A percentile compares a stretch with the other conserved stretches of the same genome.
These are phyloP conservation scores for Mycogone perniciosa DNA, from an alignment of 2,329 filamentous ascomycete species.

Conservation along the genomic window DNA sequence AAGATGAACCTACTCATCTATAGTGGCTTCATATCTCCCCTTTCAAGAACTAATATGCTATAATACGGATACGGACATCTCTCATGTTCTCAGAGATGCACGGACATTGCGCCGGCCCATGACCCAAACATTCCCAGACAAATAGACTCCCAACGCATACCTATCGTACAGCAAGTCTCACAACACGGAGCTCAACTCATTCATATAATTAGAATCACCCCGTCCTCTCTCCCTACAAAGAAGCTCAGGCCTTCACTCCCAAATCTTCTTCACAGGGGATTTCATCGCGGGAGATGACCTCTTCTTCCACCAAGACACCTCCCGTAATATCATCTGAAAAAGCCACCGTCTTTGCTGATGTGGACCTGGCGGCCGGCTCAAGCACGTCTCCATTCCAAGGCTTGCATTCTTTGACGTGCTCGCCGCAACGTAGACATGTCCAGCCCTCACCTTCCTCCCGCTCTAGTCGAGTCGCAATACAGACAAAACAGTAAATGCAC, in stretches of 20 bases:
- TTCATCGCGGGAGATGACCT: conserved; percentile 6
- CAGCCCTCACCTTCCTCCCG: conserved; percentile 92
- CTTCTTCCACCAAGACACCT: conserved; percentile 25
- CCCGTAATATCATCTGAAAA: conserved; percentile 51
- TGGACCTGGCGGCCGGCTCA: conserved; percentile 42
- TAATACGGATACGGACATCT: too few species aligned
- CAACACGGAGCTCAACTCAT: too few species aligned
- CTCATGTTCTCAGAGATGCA: too few species aligned
- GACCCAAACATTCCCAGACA: not conserved
- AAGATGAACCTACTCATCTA: too few species aligned
- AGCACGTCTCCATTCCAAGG: conserved; percentile 91
- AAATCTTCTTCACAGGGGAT: not conserved
- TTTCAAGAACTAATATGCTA: too few species aligned
- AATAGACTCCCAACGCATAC: not conserved
- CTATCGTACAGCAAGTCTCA: too few species aligned
- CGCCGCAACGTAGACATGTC: conserved; percentile 84
- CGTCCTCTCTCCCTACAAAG: too few species aligned
- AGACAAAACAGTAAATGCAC: conserved; percentile 94
- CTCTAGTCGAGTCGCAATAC: conserved; percentile 82
- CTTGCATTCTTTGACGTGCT: conserved; percentile 74
- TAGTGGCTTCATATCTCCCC: too few species aligned
- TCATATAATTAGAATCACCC: too few species aligned
- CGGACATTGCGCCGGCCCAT: too few species aligned
- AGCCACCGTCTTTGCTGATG: conserved; percentile 49
- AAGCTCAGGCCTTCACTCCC: not conserved